Evolutionary conservation across 2,329 filamentous ascomycete species (phyloP).

Genomic region (Rhytidhysteron rufulum): DNA sequence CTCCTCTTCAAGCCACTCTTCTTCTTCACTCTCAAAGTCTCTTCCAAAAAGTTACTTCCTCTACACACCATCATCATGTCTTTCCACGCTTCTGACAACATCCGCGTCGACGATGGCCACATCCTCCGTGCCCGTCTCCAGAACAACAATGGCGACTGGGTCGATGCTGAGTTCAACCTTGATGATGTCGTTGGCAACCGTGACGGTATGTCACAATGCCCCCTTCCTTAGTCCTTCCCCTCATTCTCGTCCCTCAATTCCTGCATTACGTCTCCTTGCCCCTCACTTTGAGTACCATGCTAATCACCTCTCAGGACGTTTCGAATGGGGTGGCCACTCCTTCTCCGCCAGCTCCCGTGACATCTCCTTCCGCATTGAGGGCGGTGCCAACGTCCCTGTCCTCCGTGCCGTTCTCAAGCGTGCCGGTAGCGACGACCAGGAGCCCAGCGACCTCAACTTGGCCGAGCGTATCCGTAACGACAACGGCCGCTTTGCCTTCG

Average conservation of each 20-base stretch:
- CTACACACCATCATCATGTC: slow-evolving; percentile 33
- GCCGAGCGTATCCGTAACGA: slow-evolving; percentile 53
- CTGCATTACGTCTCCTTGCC: too few species aligned
- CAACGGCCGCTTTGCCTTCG: slow-evolving; percentile 41
- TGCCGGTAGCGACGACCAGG: slow-evolving; percentile 39
- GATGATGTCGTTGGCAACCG: slow-evolving; percentile 51
- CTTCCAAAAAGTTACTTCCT: too few species aligned
- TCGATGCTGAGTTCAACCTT: slow-evolving; percentile 48
- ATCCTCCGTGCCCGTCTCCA: slow-evolving; percentile 45
- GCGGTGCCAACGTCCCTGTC: slow-evolving; percentile 47
- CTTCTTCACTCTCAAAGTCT: too few species aligned
- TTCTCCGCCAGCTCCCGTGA: slow-evolving; percentile 48
- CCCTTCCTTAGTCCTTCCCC: slow-evolving; percentile 1
- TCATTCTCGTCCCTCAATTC: not conserved
- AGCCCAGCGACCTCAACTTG: slow-evolving; percentile 54
- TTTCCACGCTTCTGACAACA: slow-evolving; percentile 50
- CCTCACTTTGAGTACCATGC: too few species aligned
- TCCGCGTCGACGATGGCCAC: slow-evolving; percentile 49
- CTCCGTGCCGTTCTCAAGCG: slow-evolving; percentile 50
- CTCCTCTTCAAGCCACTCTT: too few species aligned
- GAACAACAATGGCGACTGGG: slow-evolving; percentile 40
- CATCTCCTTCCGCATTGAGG: slow-evolving; percentile 50
- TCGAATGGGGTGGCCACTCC: slow-evolving; percentile 45
- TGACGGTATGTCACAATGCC: slow-evolving; percentile 40
- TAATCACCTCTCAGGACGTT: too few species aligned